Percentiles rank a stretch among this genome's conserved stretches.
Evolutionary conservation across 2,329 filamentous ascomycete species (phyloP).

Genomic region (Cercospora berteroae): DNA sequence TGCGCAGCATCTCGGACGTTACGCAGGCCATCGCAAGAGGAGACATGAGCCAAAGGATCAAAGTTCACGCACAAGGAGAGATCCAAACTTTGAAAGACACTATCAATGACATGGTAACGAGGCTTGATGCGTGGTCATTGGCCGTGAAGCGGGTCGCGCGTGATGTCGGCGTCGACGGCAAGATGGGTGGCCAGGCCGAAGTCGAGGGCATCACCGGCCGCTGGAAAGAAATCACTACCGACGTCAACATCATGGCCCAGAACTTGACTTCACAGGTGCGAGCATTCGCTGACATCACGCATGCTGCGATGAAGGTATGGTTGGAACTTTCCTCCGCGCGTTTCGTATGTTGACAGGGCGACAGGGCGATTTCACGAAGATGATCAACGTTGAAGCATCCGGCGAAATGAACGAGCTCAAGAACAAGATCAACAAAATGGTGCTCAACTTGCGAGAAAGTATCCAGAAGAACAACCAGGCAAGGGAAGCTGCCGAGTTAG

Average conservation of each 20-base stretch:
- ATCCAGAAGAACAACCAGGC: slow-evolving; percentile 96
- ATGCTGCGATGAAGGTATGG: slow-evolving; percentile 74
- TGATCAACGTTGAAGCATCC: slow-evolving; percentile 94
- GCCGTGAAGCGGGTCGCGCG: slow-evolving; percentile 94
- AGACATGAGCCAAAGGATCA: slow-evolving; percentile 93
- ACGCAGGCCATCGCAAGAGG: slow-evolving; percentile 94
- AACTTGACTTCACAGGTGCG: slow-evolving; percentile 93
- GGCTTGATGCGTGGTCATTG: slow-evolving; percentile 91
- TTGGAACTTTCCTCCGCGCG: neutral
- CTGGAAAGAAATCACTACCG: slow-evolving; percentile 97
- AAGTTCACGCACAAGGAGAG: slow-evolving; percentile 91
- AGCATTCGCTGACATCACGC: slow-evolving; percentile 98
- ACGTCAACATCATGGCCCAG: slow-evolving; percentile 86
- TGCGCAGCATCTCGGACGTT: slow-evolving; percentile 88
- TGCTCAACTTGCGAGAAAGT: slow-evolving; percentile 89
- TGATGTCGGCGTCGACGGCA: slow-evolving; percentile 94
- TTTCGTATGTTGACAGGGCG: neutral
- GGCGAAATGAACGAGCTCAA: slow-evolving; percentile 99
- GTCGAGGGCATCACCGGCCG: slow-evolving; percentile 87
- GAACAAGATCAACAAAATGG: slow-evolving; percentile 99
- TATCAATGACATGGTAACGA: slow-evolving; percentile 98
- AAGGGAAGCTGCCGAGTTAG: slow-evolving; percentile 90
- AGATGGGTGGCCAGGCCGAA: slow-evolving; percentile 97
- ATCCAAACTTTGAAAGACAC: slow-evolving; percentile 92
- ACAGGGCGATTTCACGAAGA: slow-evolving; percentile 87